phyloP scores from a whole-genome alignment of 164 flowering plant genomes.

The Paratinospora sagittata region DNA sequence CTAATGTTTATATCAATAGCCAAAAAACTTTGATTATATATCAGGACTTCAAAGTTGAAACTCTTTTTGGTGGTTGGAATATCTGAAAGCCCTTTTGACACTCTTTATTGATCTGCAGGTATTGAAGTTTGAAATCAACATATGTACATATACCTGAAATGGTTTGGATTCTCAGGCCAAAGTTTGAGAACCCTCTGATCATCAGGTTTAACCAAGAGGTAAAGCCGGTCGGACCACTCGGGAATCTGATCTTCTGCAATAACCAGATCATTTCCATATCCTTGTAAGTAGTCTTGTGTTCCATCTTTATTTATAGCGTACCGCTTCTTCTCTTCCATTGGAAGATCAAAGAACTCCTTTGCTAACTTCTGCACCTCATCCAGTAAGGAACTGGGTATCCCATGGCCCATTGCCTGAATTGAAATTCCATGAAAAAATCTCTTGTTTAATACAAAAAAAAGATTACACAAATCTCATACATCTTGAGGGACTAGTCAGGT shows the following conservation, averaged over 20 bases:
- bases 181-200: background rate
- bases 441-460: too few species aligned
- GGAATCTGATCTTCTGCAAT: slow-evolving; percentile 9
- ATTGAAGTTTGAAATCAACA: background rate
- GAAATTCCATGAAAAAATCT: background rate
- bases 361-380: slow-evolving; percentile 19
- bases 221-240: slow-evolving; percentile 12
- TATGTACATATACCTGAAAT: background rate
- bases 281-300: slow-evolving; percentile 2
- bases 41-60: too few species aligned
- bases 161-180: slow-evolving; percentile 15
- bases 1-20: too few species aligned
- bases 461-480: too few species aligned
- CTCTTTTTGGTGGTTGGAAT: too few species aligned
- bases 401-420: slow-evolving; percentile 31
- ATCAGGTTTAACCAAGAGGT: slow-evolving; percentile 9
- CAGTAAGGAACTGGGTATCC: slow-evolving; percentile 22
- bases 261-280: slow-evolving; percentile 11
- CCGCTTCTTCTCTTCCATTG: slow-evolving; percentile 28
- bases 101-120: background rate
- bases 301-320: slow-evolving; percentile 20
- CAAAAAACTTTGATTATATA: too few species aligned
- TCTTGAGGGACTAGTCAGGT: too few species aligned
- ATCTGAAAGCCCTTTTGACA: too few species aligned
- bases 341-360: slow-evolving; percentile 30